These are phyloP conservation scores for Wickerhamiella musiphila DNA, from an alignment of 805 yeast genomes.

Conservation along the genomic window DNA sequence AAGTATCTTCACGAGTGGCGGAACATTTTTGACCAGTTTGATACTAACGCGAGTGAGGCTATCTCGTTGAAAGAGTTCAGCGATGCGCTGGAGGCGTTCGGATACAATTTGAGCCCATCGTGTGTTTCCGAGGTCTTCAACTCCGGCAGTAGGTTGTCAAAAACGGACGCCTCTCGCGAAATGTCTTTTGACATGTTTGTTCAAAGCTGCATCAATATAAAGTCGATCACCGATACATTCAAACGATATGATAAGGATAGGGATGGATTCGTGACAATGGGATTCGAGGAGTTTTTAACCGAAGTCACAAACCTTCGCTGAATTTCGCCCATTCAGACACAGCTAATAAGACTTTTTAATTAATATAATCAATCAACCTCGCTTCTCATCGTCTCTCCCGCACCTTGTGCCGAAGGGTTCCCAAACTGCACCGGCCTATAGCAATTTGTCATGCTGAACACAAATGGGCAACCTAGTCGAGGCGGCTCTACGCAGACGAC, in stretches of 20 bases:
- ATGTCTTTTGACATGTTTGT: conserved; percentile 70
- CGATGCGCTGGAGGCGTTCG: conserved; percentile 43
- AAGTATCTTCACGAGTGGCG: conserved; percentile 51
- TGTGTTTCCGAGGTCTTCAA: conserved; percentile 41
- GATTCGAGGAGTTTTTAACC: conserved; percentile 23
- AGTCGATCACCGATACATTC: conserved; percentile 62
- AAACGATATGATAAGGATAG: conserved; percentile 59
- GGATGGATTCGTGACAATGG: conserved; percentile 33
- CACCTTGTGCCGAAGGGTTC: too few relatives aligned
- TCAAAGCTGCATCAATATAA: conserved; percentile 59
- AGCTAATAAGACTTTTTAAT: too few relatives aligned
- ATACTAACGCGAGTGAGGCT: conserved; percentile 37
- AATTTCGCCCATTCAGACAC: too few relatives aligned
- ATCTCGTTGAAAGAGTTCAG: conserved; percentile 52
- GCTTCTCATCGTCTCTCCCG: too few relatives aligned
- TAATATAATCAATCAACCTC: not conserved
- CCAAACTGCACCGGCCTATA: too few relatives aligned
- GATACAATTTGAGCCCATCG: conserved; percentile 41
- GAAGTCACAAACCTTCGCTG: conserved; percentile 21
- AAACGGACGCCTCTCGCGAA: conserved; percentile 17
- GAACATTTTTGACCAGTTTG: conserved; percentile 43
- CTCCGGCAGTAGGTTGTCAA: conserved; percentile 29
- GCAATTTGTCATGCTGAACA: too few relatives aligned
- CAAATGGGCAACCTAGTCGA: too few relatives aligned
- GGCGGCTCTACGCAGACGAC: too few relatives aligned